A percentile compares a stretch with the other conserved stretches of the same genome.
Evolutionary conservation across 2,329 filamentous ascomycete species (phyloP).

Genomic region (Aspergillus spinulosporus): DNA sequence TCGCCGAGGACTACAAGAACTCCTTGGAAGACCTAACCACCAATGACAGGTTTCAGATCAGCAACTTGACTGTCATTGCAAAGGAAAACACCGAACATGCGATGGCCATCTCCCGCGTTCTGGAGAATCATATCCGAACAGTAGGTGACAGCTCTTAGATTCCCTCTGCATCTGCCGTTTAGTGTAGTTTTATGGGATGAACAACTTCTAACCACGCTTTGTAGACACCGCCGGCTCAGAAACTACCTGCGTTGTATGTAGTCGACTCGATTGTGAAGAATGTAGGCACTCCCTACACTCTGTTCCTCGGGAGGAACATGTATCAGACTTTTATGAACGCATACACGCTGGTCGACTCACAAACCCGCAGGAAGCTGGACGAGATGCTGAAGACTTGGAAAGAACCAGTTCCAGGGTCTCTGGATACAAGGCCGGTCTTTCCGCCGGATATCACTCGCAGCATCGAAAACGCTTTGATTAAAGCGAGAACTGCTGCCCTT

Average conservation of each 20-base stretch:
- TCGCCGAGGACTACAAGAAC: slow-evolving; percentile 91
- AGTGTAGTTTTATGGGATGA: slow-evolving; percentile 27
- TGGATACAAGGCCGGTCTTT: slow-evolving; percentile 91
- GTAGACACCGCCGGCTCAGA: slow-evolving; percentile 83
- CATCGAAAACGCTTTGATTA: slow-evolving; percentile 92
- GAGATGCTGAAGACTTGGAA: slow-evolving; percentile 99
- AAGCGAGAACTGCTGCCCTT: slow-evolving; percentile 64
- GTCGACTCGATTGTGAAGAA: slow-evolving; percentile 99
- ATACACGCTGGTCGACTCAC: slow-evolving; percentile 82
- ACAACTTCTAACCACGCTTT: slow-evolving; percentile 38
- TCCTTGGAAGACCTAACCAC: slow-evolving; percentile 87
- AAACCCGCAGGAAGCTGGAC: slow-evolving; percentile 86
- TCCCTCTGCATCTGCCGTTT: slow-evolving; percentile 8
- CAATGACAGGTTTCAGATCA: slow-evolving; percentile 94
- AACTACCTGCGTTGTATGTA: slow-evolving; percentile 93
- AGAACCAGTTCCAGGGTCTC: slow-evolving; percentile 87
- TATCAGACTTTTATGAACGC: slow-evolving; percentile 97
- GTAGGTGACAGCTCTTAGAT: slow-evolving; percentile 61
- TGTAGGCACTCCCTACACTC: slow-evolving; percentile 93
- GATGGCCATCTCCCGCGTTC: slow-evolving; percentile 82
- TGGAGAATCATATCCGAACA: slow-evolving; percentile 91
- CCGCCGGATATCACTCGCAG: slow-evolving; percentile 79
- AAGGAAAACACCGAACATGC: slow-evolving; percentile 97
- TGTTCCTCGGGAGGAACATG: slow-evolving; percentile 88
- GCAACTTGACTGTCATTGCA: slow-evolving; percentile 94